phyloP scores from a whole-genome alignment of 768 basidiomycete species.

The Russula abietina region DNA sequence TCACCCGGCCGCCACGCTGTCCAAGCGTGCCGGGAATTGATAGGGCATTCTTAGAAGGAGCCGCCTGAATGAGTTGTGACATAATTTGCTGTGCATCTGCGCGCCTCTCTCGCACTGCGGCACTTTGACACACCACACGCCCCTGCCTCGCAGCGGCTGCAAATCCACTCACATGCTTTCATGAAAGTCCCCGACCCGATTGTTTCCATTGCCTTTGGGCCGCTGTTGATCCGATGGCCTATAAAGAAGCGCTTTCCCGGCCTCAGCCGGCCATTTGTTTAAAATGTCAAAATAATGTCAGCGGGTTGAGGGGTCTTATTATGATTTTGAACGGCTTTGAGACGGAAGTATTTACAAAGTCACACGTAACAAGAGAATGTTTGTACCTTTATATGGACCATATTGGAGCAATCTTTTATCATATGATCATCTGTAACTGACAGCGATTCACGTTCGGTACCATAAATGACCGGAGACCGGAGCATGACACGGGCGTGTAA shows the following conservation, averaged over 20 bases:
- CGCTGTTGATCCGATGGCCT: not conserved
- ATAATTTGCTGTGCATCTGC: conserved; percentile 16
- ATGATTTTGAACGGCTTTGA: not conserved
- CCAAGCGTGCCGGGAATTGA: conserved; percentile 10
- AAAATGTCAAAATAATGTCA: not conserved
- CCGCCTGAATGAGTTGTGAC: not conserved
- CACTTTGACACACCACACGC: conserved; percentile 10
- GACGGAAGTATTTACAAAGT: too few species aligned
- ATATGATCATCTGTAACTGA: too few species aligned
- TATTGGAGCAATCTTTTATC: too few species aligned
- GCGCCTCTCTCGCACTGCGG: not conserved
- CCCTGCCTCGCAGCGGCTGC: not conserved
- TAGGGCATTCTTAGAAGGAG: not conserved
- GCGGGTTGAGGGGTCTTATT: not conserved
- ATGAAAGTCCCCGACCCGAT: not conserved
- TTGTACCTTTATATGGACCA: not conserved
- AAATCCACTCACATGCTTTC: too few species aligned
- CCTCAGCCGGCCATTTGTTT: not conserved
- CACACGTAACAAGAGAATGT: too few species aligned
- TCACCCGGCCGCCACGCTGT: conserved; percentile 16
- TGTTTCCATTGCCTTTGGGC: not conserved
- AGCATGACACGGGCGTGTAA: too few species aligned
- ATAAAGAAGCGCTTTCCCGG: not conserved
- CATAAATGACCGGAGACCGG: too few species aligned
- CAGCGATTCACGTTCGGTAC: too few species aligned